Base-by-base conservation (phyloP, 495 filamentous ascomycete species). In the Lasiosphaeriaceae sp. region DNA sequence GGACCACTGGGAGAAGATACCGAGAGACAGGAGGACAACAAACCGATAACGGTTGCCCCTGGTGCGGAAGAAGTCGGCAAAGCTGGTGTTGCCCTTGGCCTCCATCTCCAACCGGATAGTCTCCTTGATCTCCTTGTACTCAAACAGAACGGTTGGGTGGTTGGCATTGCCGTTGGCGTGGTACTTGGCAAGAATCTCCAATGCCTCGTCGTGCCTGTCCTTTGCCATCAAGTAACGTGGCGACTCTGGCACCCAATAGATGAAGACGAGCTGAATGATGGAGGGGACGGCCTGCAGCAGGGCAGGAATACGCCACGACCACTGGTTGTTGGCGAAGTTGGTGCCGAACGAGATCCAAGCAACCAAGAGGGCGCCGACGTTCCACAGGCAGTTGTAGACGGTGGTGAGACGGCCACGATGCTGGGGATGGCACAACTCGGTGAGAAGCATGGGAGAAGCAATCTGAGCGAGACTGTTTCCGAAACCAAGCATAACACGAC, bases 21-120 rank as follows among this genome's bases (percentile, higher is more conserved):
- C 84, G 29, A 86, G 72, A 20, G 79, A 79, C 37, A 85, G 67
- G 31, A 85, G 77, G 23, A 89, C 69, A 39, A 68, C 52, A 4
- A 88, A 63, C 23, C 86, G 79, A 63, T 84, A 84, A 8, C 84
- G 80, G 73, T 90, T 91, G 55, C 87, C 86, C 67, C 79, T 81
- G 54, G 86, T 88, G 47, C 70, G 71, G 75, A 89, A 72, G 73
- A 89, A 84, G 58, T 88, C 84, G 35, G 67, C 3, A 63, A 79
- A 81, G 62, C 65, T 76, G 68, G 65, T 72, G 68, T 70, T 73
- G n/a, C 66, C 50, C 52, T 63, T 61, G 57, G 54, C 62, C 62
- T 81, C 76, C 56, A 69, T 66, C 67, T 85, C 82, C 46, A 83
- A 64, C 11, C 71, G 67, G 60, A 83, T 77, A 19, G 78, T 85